Evolutionary conservation across 2,329 filamentous ascomycete species (phyloP), one percentile per base, ranked within the genome.

Genomic region (Cytospora mali): DNA sequence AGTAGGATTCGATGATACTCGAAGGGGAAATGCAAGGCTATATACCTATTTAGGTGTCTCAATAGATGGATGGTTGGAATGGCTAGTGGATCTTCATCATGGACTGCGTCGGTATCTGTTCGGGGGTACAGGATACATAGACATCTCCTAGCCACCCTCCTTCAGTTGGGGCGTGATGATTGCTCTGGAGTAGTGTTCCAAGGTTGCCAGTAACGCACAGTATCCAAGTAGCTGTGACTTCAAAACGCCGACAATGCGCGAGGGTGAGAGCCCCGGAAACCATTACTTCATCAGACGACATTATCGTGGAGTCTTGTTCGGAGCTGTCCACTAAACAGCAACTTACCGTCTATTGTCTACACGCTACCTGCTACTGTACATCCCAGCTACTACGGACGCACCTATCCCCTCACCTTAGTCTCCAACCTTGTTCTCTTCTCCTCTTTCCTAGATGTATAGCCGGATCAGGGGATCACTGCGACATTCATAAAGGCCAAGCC

Each of bases 1-100:
- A 23, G 52, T 60, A 55, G 28, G 39, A 53, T 46, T 25, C 14
- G 21, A 54, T 54, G 28, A 61, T 28, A 27, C 33, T 29, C 14
- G n/a, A 18, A 23, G 48, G 55, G 18, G 54, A 58, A 56, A 49
- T 57, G 59, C 56, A 60, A 39, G 56, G 56, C 52, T 57, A 29
- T 33, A 46, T 56, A n/a, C n/a, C n/a, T n/a, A 62, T 65, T 65
- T 57, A 59, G 59, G 54, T 61, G 51, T 58, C 39, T 56, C 54
- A 49, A 31, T 3, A 33, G 48, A 46, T 52, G 42, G 27, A 14
- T 14, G 27, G 28, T 13, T 28, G 16, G 21, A 28, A 51, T 11
- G 23, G 48, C 27, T 29, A 55, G 28, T 39, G 28, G 28, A 28
- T 31, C 28, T 35, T 10, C 51, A 23, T 31, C 51, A 54, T 46